phyloP scores from a whole-genome alignment of 2,329 filamentous ascomycete species.

The Diaporthe eres region DNA sequence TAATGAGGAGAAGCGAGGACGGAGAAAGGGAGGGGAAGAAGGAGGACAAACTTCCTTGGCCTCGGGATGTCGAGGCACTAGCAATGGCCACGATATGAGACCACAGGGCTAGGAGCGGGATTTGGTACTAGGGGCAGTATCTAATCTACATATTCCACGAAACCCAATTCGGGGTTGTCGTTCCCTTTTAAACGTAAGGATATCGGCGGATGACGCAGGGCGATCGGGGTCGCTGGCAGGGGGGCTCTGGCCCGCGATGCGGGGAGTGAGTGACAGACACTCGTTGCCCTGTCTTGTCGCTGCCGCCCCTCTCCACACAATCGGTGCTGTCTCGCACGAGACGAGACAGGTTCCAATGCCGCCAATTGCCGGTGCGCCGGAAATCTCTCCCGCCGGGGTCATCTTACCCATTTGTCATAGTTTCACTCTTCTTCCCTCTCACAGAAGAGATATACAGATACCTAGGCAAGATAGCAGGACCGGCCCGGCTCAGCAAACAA shows the following conservation, averaged over 20 bases:
- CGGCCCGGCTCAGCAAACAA: conserved; percentile 28
- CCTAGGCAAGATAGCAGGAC: conserved; percentile 12
- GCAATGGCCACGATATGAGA: background rate
- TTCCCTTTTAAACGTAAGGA: conserved; percentile 3
- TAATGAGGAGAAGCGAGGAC: conserved; percentile 38
- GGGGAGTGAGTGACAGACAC: background rate
- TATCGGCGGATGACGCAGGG: conserved; percentile 9
- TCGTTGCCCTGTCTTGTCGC: background rate
- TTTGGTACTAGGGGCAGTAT: background rate
- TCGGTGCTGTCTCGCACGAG: background rate
- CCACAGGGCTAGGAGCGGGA: background rate
- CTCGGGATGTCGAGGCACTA: background rate
- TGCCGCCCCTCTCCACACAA: conserved; percentile 16
- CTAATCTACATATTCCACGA: background rate
- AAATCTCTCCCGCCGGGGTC: background rate
- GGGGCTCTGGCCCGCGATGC: conserved; percentile 3
- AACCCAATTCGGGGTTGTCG: background rate
- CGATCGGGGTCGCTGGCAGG: conserved; percentile 13
- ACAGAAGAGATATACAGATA: background rate
- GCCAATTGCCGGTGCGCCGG: conserved; percentile 30
- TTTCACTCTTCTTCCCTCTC: background rate
- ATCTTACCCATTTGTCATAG: conserved; percentile 23
- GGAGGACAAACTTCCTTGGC: background rate
- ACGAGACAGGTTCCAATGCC: conserved; percentile 27
- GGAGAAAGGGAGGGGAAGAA: background rate